Percentiles rank a stretch among this genome's conserved stretches.
These are phyloP conservation scores for Teunomyces stri DNA, from an alignment of 805 yeast species.

Conservation along the genomic window DNA sequence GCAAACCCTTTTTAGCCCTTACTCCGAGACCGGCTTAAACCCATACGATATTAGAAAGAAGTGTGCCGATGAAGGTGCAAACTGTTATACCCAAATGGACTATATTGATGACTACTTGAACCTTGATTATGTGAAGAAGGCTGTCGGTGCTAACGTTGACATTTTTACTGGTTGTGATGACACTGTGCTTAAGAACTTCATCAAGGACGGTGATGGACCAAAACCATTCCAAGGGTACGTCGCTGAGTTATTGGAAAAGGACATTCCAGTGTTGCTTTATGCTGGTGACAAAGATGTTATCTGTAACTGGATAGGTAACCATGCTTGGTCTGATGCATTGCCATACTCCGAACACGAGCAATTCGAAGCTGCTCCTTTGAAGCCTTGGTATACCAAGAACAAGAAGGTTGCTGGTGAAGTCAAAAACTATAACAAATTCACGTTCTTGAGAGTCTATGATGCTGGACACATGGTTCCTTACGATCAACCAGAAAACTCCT, in stretches of 20 bases:
- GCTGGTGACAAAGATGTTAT: slow-evolving; percentile 48
- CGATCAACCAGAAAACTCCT: slow-evolving; percentile 76
- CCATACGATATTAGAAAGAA: slow-evolving; percentile 60
- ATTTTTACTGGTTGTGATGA: slow-evolving; percentile 47
- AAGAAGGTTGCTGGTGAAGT: slow-evolving; percentile 59
- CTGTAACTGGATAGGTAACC: slow-evolving; percentile 46
- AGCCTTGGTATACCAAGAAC: slow-evolving; percentile 17
- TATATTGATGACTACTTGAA: slow-evolving; percentile 53
- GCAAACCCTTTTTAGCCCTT: slow-evolving; percentile 25
- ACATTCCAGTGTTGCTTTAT: slow-evolving; percentile 40
- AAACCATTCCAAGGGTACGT: slow-evolving; percentile 69
- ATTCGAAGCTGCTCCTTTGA: slow-evolving; percentile 15
- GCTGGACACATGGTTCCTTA: slow-evolving; percentile 98
- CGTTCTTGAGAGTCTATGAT: slow-evolving; percentile 79
- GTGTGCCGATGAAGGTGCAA: slow-evolving; percentile 48
- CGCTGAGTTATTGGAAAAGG: slow-evolving; percentile 36
- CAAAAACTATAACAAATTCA: slow-evolving; percentile 68
- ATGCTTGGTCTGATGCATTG: slow-evolving; percentile 34
- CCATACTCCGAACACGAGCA: slow-evolving; percentile 18
- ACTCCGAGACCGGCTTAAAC: slow-evolving; percentile 51
- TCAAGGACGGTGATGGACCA: slow-evolving; percentile 63
- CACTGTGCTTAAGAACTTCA: slow-evolving; percentile 48
- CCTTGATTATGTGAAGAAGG: slow-evolving; percentile 49
- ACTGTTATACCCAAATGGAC: slow-evolving; percentile 52
- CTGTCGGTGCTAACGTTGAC: slow-evolving; percentile 57